Base-by-base conservation (phyloP, 345 rosid genomes). In the Murraya koenigii region DNA sequence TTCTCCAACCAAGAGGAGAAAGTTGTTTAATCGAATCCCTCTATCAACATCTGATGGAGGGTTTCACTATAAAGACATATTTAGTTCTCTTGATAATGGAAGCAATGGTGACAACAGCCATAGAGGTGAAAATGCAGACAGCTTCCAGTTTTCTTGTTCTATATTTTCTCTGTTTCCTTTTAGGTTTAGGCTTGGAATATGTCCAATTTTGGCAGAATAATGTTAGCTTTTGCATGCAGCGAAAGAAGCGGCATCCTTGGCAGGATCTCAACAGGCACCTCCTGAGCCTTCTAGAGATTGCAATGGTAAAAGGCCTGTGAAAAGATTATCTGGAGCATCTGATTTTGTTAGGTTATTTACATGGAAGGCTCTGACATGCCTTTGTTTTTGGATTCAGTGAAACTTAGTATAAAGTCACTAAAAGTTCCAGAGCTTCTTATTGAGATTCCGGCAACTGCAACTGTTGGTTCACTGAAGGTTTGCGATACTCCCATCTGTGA, bases 391-490 rank as follows among this genome's bases (percentile, higher is more conserved):
- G 25, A 25, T 65, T 39, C 80, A 82, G 86, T 85, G 68, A 85
- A 85, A 77, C 71, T 82, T 38, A 61, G 69, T 56, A 85, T 82
- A 22, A 85, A 78, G 65, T 80, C 85, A 36, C 74, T 85, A 72
- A 75, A 70, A 71, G 82, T 82, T 69, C 88, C 78, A 0, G 81
- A 85, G 65, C 84, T 85, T 69, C 74, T 76, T 28, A 66, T 85
- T 66, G 88, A 85, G 74, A 80, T 85, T 69, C 82, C 83, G 55
- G 80, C 73, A 17, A 80, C 80, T 32, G 82, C 86, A 7, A 82
- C 86, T 39, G 78, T 82, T 64, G 86, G 86, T 69, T 85, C 84
- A 17, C 65, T 83, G 77, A 83, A 85, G 82, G 86, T 83, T 58
- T 39, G 30, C 25, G 14, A 32, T 26, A 62, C 9, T 80, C 14